phyloP scores from a whole-genome alignment of 179 eudicot genomes.

The Monotropa hypopitys region DNA sequence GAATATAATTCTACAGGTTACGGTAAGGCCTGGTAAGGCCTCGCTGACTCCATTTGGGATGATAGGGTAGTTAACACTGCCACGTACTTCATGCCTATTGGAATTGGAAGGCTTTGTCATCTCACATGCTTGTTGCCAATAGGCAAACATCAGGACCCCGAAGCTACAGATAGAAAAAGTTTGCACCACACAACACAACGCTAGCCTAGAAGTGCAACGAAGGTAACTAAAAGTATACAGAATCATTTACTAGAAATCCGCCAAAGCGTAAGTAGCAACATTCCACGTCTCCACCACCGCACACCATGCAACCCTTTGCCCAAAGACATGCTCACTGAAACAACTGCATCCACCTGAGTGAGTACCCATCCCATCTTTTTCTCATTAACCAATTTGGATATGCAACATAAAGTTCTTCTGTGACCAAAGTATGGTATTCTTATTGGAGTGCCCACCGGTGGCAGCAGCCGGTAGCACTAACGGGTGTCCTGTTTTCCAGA shows the following conservation, averaged over 20 bases:
- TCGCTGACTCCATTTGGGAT: no score
- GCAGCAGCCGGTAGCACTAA: no score
- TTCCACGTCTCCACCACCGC: not conserved
- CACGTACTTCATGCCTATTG: not conserved
- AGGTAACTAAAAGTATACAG: not conserved
- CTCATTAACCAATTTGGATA: not conserved
- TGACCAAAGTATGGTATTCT: not conserved
- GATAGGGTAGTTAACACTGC: not conserved
- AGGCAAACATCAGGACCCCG: not conserved
- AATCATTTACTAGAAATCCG: not conserved
- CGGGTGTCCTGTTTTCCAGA: no score
- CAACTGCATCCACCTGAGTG: not conserved
- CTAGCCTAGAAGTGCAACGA: not conserved
- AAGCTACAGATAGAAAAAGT: not conserved
- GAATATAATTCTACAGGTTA: no score
- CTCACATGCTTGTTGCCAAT: not conserved
- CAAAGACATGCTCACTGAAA: no score
- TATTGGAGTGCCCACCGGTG: no score
- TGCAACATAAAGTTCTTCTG: not conserved
- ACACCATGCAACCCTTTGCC: not conserved
- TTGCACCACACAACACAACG: not conserved
- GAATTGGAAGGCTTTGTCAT: not conserved
- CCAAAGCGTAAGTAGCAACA: not conserved
- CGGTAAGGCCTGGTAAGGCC: no score
- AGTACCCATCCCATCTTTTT: not conserved